Base-by-base conservation (phyloP, 345 rosid species). In the Bruguiera gymnorhiza region DNA sequence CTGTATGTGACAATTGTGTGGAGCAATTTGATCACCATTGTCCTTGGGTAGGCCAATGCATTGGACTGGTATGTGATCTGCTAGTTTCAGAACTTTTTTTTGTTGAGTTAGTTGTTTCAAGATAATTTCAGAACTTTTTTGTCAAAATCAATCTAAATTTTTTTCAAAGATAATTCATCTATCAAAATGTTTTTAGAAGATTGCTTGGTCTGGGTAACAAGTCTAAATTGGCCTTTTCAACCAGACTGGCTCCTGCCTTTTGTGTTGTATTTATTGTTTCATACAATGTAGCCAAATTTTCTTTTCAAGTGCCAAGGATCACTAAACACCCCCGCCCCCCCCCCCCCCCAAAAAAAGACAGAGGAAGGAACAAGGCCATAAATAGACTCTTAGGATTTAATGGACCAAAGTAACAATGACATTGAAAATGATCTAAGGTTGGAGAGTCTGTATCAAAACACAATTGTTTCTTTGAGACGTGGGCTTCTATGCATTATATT, bases 31-130 rank as follows among this genome's bases (percentile, higher is more conserved):
- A 86, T 71, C 89, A 86, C 65, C 89, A 86, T 63, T 83, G 89
- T 64, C 86, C 82, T 30, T 86, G 87, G 89, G 83, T 83, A 6
- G 89, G 89, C 60, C 89, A 86, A 57, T 86, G 89, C 84, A 82
- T 86, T 20, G 89, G 89, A 63, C 27, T 72, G 83, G 89, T 86
- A 83, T 15, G 79, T 74, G 18, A 20, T 78, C 20, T 21, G 1
- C 8, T 43, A 50, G 15, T 67, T 56, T 53, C n/a, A 59, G 1
- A 20, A 10, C 24, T 50, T 46, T 50, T 29, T 31, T 57, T 11
- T 26, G 36, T 31, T 62, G 24, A 23, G 43, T 13, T 71, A 31
- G 30, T 1, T 70, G 8, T 24, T 36, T 56, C 55, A 21, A 34
- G 11, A 15, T 3, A 43, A 19, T 67, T 56, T 53, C n/a, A 59